Percentiles rank a stretch among this genome's conserved stretches.
phyloP scores from a whole-genome alignment of 1,139 yeast genomes.

The Pichia inconspicua region DNA sequence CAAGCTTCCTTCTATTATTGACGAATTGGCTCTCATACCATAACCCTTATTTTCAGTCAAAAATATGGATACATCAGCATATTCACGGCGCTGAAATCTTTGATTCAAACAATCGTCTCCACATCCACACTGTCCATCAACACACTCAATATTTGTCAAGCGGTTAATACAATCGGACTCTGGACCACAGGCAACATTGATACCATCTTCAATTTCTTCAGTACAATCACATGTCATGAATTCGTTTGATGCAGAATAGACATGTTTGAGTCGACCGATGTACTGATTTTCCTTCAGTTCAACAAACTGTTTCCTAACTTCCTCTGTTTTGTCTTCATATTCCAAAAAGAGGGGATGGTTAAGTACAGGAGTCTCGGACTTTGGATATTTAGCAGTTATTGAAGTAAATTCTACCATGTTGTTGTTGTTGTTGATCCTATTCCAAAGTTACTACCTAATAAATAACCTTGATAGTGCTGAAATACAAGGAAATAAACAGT shows the following conservation, averaged over 20 bases:
- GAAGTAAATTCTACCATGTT: not conserved
- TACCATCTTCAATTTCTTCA: slow-evolving; percentile 33
- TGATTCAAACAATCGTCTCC: slow-evolving; percentile 81
- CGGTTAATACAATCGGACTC: slow-evolving; percentile 88
- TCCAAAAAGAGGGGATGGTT: slow-evolving; percentile 33
- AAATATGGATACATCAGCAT: slow-evolving; percentile 68
- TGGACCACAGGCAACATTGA: slow-evolving; percentile 73
- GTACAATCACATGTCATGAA: slow-evolving; percentile 87
- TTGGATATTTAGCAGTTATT: not conserved
- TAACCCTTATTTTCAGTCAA: slow-evolving; percentile 80
- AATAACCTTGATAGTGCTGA: too few relatives aligned
- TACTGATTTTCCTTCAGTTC: slow-evolving; percentile 56
- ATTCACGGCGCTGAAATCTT: slow-evolving; percentile 69
- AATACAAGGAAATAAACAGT: too few relatives aligned
- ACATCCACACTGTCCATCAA: slow-evolving; percentile 62
- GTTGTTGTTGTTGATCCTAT: not conserved
- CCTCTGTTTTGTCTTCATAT: slow-evolving; percentile 56
- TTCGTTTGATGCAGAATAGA: slow-evolving; percentile 26
- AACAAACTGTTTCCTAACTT: slow-evolving; percentile 55
- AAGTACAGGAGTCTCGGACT: not conserved
- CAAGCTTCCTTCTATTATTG: slow-evolving; percentile 56
- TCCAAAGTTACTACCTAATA: not conserved
- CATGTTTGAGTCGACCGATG: slow-evolving; percentile 26
- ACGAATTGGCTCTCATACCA: slow-evolving; percentile 68
- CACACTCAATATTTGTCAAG: slow-evolving; percentile 87